phyloP scores from a whole-genome alignment of 1,284 basidiomycete species.

The Schizophyllum amplum region DNA sequence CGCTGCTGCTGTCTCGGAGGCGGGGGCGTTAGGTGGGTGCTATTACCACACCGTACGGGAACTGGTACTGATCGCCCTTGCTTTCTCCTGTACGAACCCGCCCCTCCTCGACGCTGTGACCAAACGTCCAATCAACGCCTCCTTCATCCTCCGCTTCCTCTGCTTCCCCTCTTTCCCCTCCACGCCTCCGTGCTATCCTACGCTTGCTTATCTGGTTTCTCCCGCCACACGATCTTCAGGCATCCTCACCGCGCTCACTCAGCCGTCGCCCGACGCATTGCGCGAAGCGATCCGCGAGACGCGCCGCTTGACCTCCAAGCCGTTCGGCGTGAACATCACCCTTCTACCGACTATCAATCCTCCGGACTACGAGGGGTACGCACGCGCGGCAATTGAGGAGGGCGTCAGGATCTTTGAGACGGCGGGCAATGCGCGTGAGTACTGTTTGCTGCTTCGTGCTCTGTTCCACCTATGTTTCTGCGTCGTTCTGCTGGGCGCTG shows the following conservation, averaged over 20 bases:
- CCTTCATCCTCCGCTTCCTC: too few species aligned
- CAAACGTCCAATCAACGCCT: too few species aligned
- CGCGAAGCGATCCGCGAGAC: conserved; percentile 83
- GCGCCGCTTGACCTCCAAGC: conserved; percentile 57
- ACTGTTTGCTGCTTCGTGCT: conserved; percentile 15
- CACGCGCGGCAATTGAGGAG: conserved; percentile 78
- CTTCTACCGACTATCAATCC: conserved; percentile 85
- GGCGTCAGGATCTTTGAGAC: conserved; percentile 90
- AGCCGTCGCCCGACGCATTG: conserved; percentile 79
- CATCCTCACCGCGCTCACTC: conserved; percentile 82
- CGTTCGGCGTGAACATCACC: conserved; percentile 91
- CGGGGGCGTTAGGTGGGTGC: conserved; percentile 69
- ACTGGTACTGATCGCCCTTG: neutral
- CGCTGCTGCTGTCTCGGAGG: conserved; percentile 77
- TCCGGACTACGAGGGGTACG: conserved; percentile 84
- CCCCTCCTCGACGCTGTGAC: too few species aligned
- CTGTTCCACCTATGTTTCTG: neutral
- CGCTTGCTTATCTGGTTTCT: neutral
- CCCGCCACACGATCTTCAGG: conserved; percentile 28
- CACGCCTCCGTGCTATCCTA: neutral
- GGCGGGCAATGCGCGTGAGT: conserved; percentile 79
- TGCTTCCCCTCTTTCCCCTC: too few species aligned
- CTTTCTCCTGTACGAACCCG: neutral
- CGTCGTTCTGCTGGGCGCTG: too few species aligned
- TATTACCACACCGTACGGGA: neutral